These are phyloP conservation scores for Neocucurbitaria cava DNA, from an alignment of 2,329 filamentous ascomycete species.

Conservation along the genomic window DNA sequence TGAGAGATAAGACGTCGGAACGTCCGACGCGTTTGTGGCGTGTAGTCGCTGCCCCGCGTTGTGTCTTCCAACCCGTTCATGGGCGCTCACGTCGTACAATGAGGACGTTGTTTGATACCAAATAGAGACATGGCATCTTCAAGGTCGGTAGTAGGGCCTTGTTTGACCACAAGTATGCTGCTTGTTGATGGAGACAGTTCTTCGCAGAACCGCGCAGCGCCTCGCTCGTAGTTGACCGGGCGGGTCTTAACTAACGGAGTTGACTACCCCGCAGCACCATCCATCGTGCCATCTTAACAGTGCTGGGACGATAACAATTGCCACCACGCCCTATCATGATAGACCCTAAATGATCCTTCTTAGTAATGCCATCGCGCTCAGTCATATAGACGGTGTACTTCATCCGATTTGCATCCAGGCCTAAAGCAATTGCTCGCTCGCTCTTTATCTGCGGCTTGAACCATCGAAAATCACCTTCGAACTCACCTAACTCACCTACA, in stretches of 20 bases:
- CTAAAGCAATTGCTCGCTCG: background rate
- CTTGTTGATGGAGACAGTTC: too few species aligned
- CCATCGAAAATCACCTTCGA: background rate
- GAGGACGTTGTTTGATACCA: background rate
- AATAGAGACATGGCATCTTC: background rate
- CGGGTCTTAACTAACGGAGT: too few species aligned
- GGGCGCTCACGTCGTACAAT: background rate
- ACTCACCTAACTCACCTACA: slow-evolving; percentile 4
- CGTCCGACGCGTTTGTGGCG: background rate
- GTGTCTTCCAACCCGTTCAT: background rate
- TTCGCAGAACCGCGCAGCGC: background rate
- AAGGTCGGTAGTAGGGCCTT: too few species aligned
- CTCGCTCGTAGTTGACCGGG: too few species aligned
- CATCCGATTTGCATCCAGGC: background rate
- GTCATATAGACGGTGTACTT: background rate
- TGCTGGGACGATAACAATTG: background rate
- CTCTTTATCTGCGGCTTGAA: background rate
- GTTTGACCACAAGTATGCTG: too few species aligned
- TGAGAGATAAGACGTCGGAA: too few species aligned
- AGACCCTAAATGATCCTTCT: background rate
- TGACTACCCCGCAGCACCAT: too few species aligned
- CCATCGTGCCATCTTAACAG: too few species aligned
- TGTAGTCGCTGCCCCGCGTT: background rate
- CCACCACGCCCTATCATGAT: background rate
- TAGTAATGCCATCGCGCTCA: background rate